Percentiles rank a stretch among this genome's conserved stretches.
Conservation (phyloP, 2,329 filamentous ascomycete genomes). For the Amesomyces nigricolor region DNA sequence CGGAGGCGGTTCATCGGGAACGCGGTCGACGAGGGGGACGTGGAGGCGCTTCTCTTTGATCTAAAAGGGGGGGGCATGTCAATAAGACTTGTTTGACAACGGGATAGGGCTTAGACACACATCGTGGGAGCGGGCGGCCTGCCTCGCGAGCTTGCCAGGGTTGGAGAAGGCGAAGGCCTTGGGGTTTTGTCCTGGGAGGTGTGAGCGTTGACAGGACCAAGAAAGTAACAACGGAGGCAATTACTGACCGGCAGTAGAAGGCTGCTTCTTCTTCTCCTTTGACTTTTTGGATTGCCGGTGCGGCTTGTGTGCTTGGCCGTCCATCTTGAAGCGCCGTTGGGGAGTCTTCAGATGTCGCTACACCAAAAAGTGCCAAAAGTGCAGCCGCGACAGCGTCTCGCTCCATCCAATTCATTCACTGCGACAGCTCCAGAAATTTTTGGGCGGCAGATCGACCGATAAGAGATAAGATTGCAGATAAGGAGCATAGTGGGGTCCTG, state of each 20-base stretch:
- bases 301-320: constrained; percentile 76
- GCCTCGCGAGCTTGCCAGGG: constrained; percentile 72
- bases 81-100: neutral
- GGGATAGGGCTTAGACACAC: constrained; percentile 36
- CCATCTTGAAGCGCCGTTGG: constrained; percentile 50
- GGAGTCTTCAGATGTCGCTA: constrained; percentile 3
- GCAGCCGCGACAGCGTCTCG: constrained; percentile 11
- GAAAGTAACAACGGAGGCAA: neutral
- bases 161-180: constrained; percentile 85
- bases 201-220: constrained; percentile 22
- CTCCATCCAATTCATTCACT: constrained; percentile 7
- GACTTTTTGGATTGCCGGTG: constrained; percentile 87
- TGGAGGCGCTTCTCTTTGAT: constrained; percentile 94
- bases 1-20: constrained; percentile 92
- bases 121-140: constrained; percentile 67
- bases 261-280: constrained; percentile 76
- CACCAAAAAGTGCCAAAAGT: constrained; percentile 12
- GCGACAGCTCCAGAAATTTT: constrained; percentile 26
- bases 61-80: constrained; percentile 36
- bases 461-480: constrained; percentile 22
- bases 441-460: constrained; percentile 17
- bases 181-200: constrained; percentile 62
- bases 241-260: constrained; percentile 48
- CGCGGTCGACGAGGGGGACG: constrained; percentile 90
- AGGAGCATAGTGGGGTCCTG: constrained; percentile 9